Percentiles rank a stretch among this genome's conserved stretches.
Conservation (phyloP, 2,329 filamentous ascomycete species). For the Sarocladiaceae sp. region DNA sequence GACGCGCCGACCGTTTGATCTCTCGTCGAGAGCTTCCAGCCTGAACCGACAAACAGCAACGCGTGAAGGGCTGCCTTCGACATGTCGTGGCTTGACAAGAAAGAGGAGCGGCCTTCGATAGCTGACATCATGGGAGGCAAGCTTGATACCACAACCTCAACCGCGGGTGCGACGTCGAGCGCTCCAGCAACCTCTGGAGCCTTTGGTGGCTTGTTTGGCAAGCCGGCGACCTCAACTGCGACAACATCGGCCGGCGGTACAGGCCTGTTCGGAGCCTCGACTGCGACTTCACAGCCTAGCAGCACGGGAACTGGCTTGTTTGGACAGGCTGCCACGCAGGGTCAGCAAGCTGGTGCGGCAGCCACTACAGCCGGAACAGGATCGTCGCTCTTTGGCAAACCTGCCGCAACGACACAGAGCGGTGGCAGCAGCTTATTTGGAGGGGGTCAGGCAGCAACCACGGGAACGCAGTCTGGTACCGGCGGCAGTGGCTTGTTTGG, state of each 20-base stretch:
- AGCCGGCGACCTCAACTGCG: neutral
- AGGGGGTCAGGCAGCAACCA: neutral
- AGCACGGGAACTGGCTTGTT: conserved; percentile 17
- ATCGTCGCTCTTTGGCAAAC: conserved; percentile 14
- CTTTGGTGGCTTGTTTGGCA: conserved; percentile 4
- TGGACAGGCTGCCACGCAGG: conserved; percentile 14
- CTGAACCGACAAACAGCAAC: too few species aligned
- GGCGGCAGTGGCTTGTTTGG: conserved; percentile 11
- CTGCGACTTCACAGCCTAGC: conserved; percentile 6
- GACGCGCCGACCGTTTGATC: too few species aligned
- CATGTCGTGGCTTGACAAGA: neutral
- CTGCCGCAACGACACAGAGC: conserved; percentile 6
- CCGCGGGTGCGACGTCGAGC: neutral
- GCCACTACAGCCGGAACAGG: conserved; percentile 12
- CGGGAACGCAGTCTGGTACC: neutral
- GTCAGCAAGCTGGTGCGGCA: conserved; percentile 13
- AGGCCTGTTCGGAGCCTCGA: conserved; percentile 13
- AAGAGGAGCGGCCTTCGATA: neutral
- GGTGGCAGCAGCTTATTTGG: conserved; percentile 13
- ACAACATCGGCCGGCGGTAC: neutral
- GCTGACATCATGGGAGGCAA: neutral
- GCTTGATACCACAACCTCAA: neutral
- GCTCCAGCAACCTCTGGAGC: too few species aligned
- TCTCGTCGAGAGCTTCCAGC: too few species aligned
- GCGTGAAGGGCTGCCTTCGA: neutral